phyloP scores from a whole-genome alignment of 768 basidiomycete genomes.

The Podaxis carcinomalis region DNA sequence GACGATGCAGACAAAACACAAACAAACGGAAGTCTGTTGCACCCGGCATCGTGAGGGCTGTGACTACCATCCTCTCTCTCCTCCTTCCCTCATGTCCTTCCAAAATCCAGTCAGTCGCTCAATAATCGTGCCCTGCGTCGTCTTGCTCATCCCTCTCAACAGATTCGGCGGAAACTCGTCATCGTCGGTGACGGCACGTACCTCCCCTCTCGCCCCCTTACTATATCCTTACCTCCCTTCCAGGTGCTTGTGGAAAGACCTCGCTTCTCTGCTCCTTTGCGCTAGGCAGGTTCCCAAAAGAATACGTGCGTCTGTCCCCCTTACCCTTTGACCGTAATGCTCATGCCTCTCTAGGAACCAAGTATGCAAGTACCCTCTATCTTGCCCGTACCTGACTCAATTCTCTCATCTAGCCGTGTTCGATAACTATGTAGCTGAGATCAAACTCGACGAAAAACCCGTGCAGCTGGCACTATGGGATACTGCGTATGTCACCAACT shows the following conservation, averaged over 20 bases:
- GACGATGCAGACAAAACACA: slow-evolving; percentile 16
- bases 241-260: slow-evolving; percentile 96
- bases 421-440: slow-evolving; percentile 99
- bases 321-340: slow-evolving; percentile 8
- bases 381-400: slow-evolving; percentile 14
- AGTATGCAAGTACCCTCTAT: slow-evolving; percentile 34
- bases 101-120: slow-evolving; percentile 53
- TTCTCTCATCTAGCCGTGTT: slow-evolving; percentile 68
- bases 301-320: slow-evolving; percentile 67
- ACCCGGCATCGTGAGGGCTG: slow-evolving; percentile 13
- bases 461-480: slow-evolving; percentile 98
- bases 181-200: slow-evolving; percentile 92
- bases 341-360: slow-evolving; percentile 43
- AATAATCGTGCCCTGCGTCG: slow-evolving; percentile 5
- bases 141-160: slow-evolving; percentile 12
- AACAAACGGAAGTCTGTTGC: slow-evolving; percentile 26
- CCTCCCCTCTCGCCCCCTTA: slow-evolving; percentile 12
- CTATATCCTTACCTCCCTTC: slow-evolving; percentile 16
- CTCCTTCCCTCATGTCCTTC: slow-evolving; percentile 32
- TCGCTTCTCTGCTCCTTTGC: slow-evolving; percentile 89
- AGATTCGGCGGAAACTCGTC: slow-evolving; percentile 95
- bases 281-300: slow-evolving; percentile 90
- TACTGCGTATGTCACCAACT: slow-evolving; percentile 75
- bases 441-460: slow-evolving; percentile 94
- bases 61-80: slow-evolving; percentile 8